Conservation (phyloP, 352 stramenopile species). For the Pseudoperonospora humuli region DNA sequence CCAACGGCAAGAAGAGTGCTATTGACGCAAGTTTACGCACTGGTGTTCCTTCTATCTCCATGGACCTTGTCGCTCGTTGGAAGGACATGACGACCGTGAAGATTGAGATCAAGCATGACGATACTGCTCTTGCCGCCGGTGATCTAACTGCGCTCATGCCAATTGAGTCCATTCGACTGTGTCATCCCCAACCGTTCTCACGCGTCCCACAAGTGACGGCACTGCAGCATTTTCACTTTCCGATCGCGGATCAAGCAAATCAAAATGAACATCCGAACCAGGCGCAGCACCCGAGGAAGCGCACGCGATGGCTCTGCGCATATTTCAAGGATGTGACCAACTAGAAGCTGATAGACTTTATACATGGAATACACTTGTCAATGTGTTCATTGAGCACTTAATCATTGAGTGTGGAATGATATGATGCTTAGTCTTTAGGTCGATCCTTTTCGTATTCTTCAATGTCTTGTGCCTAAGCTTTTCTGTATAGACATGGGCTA, state of each 20-base stretch:
- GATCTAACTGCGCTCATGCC: conserved; percentile 26
- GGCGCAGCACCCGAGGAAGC: conserved; percentile 11
- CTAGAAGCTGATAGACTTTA: too few relatives aligned
- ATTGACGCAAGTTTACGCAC: conserved; percentile 1
- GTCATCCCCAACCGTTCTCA: conserved; percentile 61
- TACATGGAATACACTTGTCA: too few relatives aligned
- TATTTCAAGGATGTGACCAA: conserved; percentile 10
- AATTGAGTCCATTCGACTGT: conserved; percentile 44
- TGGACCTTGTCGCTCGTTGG: conserved; percentile 70
- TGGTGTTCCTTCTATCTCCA: conserved; percentile 30
- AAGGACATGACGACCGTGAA: conserved; percentile 61
- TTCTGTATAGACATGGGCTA: too few relatives aligned
- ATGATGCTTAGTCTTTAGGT: too few relatives aligned
- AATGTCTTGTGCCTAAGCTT: too few relatives aligned
- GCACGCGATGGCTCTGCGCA: conserved; percentile 38
- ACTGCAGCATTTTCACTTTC: conserved; percentile 45
- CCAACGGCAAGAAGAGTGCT: conserved; percentile 13
- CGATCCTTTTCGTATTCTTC: too few relatives aligned
- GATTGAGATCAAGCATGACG: conserved; percentile 63
- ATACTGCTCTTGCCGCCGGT: conserved; percentile 11
- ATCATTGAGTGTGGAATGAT: background rate
- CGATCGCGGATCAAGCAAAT: conserved; percentile 29
- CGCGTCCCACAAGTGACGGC: conserved; percentile 51
- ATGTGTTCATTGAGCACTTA: background rate
- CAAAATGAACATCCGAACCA: conserved; percentile 20